phyloP scores from a whole-genome alignment of 495 filamentous ascomycete species.

The Penicillium paxilli region DNA sequence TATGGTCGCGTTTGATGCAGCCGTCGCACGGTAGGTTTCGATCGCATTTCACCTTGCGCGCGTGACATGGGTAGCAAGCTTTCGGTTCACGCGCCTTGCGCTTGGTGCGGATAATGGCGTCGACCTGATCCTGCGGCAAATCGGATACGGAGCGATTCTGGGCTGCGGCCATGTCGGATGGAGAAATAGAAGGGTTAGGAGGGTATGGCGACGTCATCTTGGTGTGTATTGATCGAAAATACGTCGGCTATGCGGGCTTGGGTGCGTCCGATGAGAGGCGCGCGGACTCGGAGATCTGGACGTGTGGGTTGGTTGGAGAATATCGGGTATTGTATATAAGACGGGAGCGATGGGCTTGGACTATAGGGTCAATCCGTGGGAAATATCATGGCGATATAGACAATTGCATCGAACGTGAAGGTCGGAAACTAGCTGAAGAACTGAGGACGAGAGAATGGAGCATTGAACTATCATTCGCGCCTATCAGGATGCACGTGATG shows the following conservation, averaged over 20 bases:
- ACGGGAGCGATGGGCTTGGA: too few relatives aligned
- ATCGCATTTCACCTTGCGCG: conserved; percentile 75
- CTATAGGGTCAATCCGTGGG: conserved; percentile 8
- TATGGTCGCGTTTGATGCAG: conserved; percentile 71
- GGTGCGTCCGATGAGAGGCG: conserved; percentile 8
- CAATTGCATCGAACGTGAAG: conserved; percentile 18
- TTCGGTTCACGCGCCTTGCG: conserved; percentile 49
- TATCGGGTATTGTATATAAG: not conserved
- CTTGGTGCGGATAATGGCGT: conserved; percentile 52
- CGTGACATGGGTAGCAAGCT: conserved; percentile 73
- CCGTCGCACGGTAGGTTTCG: conserved; percentile 72
- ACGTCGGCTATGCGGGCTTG: not conserved
- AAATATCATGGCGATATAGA: conserved; percentile 4
- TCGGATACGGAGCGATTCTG: conserved; percentile 37
- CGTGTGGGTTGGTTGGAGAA: not conserved
- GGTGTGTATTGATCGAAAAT: not conserved
- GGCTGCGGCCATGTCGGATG: conserved; percentile 28
- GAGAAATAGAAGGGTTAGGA: conserved; percentile 37
- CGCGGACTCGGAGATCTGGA: not conserved
- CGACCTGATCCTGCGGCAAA: conserved; percentile 47
- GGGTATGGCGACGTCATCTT: conserved; percentile 43
- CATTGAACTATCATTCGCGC: too few relatives aligned
- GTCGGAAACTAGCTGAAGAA: conserved; percentile 9
- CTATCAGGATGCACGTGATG: conserved; percentile 21
- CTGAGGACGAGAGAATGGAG: conserved; percentile 6